A percentile compares a stretch with the other conserved stretches of the same genome.
These are phyloP conservation scores for Entomortierella chlamydospora DNA, from an alignment of 192 early-diverging fungal genomes.

Conservation along the genomic window DNA sequence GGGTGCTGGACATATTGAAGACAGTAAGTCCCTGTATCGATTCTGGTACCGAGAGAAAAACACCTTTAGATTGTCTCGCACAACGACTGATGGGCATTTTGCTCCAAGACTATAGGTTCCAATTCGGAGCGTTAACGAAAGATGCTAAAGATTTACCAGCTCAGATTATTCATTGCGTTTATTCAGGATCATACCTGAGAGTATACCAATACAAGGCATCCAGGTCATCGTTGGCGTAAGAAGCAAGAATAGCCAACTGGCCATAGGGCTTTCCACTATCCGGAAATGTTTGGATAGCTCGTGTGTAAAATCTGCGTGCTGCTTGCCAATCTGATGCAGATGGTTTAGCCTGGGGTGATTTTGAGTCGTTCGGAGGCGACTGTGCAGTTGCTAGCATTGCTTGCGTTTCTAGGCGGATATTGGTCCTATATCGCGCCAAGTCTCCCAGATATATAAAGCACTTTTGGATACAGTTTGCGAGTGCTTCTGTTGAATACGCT, in stretches of 20 bases:
- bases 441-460: conserved; percentile 68
- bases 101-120: conserved; percentile 57
- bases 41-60: conserved; percentile 62
- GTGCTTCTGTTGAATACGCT: conserved; percentile 29
- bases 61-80: conserved; percentile 62
- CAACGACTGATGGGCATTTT: conserved; percentile 60
- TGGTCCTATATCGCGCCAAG: conserved; percentile 62
- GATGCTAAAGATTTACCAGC: neutral
- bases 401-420: conserved; percentile 40
- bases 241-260: conserved; percentile 57
- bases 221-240: conserved; percentile 53
- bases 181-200: conserved; percentile 41
- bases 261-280: conserved; percentile 57
- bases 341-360: conserved; percentile 4
- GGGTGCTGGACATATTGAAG: conserved; percentile 1
- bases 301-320: conserved; percentile 24
- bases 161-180: neutral
- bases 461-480: conserved; percentile 60
- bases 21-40: conserved; percentile 36
- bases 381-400: conserved; percentile 17
- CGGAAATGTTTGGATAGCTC: conserved; percentile 30
- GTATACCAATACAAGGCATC: conserved; percentile 61
- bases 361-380: neutral
- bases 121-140: neutral
- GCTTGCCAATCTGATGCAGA: conserved; percentile 37